A percentile compares a stretch with the other conserved stretches of the same genome.
Evolutionary conservation across 1,284 basidiomycete species (phyloP).

Genomic region (Apiotrichum sp.): DNA sequence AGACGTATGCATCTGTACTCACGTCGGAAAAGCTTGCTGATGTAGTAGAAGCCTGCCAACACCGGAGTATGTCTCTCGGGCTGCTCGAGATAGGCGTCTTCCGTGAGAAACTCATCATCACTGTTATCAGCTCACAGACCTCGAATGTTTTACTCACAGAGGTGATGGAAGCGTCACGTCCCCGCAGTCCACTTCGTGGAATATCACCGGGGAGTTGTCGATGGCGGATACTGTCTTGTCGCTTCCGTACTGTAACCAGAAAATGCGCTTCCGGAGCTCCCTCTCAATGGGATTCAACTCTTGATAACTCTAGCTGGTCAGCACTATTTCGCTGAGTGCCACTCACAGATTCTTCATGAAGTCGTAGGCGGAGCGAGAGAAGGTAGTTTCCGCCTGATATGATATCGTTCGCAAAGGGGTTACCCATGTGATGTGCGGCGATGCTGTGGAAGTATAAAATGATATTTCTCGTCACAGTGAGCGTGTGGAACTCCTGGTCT

Average conservation of each 20-base stretch:
- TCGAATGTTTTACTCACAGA: conserved; percentile 19
- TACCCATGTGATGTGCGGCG: conserved; percentile 7
- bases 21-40: conserved; percentile 63
- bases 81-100: conserved; percentile 68
- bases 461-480: conserved; percentile 18
- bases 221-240: conserved; percentile 84
- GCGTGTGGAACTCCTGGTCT: conserved; percentile 14
- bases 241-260: conserved; percentile 79
- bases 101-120: conserved; percentile 57
- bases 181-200: conserved; percentile 72
- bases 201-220: conserved; percentile 63
- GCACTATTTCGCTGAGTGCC: not conserved
- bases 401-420: not conserved
- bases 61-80: conserved; percentile 73
- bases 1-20: conserved; percentile 1
- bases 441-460: conserved; percentile 22
- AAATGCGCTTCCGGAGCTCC: conserved; percentile 69
- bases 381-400: conserved; percentile 12
- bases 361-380: conserved; percentile 52
- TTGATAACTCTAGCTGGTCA: conserved; percentile 8
- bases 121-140: conserved; percentile 9
- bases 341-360: conserved; percentile 61
- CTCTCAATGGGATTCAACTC: conserved; percentile 61
- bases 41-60: conserved; percentile 78
- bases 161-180: conserved; percentile 30